A percentile compares a stretch with the other conserved stretches of the same genome.
Conservation (phyloP, 768 basidiomycete species). For the Butyriboletus loyo region DNA sequence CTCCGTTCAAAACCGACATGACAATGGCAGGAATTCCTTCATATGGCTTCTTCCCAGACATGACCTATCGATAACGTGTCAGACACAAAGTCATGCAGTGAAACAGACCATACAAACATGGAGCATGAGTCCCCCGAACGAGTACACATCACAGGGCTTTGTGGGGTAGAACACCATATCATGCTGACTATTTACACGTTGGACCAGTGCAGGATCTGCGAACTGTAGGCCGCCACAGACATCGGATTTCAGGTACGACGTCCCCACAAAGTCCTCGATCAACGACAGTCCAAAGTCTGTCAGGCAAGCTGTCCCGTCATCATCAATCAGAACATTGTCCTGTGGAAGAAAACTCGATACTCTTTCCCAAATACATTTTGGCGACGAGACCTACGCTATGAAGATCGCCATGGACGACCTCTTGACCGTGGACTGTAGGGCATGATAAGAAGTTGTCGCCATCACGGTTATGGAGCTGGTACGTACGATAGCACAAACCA, state of each 20-base stretch:
- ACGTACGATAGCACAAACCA: slow-evolving; percentile 25
- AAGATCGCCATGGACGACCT: slow-evolving; percentile 35
- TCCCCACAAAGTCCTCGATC: slow-evolving; percentile 24
- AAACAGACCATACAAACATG: slow-evolving; percentile 17
- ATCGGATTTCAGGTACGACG: slow-evolving; percentile 32
- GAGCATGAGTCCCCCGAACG: slow-evolving; percentile 36
- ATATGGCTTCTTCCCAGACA: slow-evolving; percentile 22
- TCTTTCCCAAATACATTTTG: neutral
- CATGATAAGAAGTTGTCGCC: neutral
- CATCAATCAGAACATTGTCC: slow-evolving; percentile 44
- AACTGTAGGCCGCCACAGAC: slow-evolving; percentile 42
- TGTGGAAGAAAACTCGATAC: neutral
- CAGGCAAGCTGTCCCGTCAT: slow-evolving; percentile 38
- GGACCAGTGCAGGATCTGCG: slow-evolving; percentile 39
- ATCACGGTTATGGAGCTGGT: neutral
- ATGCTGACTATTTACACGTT: neutral
- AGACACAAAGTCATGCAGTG: neutral
- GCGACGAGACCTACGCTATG: slow-evolving; percentile 28
- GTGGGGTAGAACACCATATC: slow-evolving; percentile 11
- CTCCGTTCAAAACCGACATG: neutral
- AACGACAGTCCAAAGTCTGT: slow-evolving; percentile 47
- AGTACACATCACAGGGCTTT: slow-evolving; percentile 26
- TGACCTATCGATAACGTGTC: slow-evolving; percentile 12
- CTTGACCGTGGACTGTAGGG: slow-evolving; percentile 19
- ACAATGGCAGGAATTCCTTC: slow-evolving; percentile 2